A percentile compares a stretch with the other conserved stretches of the same genome.
Conservation (phyloP, 768 basidiomycete genomes). For the Suillus plorans region DNA sequence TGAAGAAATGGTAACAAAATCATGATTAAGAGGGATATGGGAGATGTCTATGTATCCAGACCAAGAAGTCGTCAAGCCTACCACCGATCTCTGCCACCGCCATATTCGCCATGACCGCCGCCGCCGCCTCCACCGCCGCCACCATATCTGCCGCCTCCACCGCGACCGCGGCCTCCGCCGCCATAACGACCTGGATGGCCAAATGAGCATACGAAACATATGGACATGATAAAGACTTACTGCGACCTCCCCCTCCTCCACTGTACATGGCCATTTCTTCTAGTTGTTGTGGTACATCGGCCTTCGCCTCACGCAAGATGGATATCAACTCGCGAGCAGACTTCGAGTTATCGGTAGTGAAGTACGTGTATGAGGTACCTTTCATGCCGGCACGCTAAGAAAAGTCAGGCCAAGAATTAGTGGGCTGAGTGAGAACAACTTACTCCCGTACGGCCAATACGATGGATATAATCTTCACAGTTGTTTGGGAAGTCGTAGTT, state of each 20-base stretch:
- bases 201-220: constrained; percentile 9
- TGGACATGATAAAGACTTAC: constrained; percentile 37
- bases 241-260: constrained; percentile 75
- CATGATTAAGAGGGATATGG: constrained; percentile 6
- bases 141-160: constrained; percentile 40
- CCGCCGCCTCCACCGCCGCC: constrained; percentile 41
- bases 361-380: constrained; percentile 93
- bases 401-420: constrained; percentile 16
- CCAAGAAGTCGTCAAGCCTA: constrained; percentile 7
- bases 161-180: constrained; percentile 44
- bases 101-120: constrained; percentile 39
- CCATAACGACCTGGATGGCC: constrained; percentile 56
- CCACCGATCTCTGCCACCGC: constrained; percentile 16
- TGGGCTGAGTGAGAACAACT: constrained; percentile 18
- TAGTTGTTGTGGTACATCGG: constrained; percentile 81
- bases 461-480: constrained; percentile 97
- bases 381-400: constrained; percentile 84
- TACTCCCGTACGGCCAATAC: constrained; percentile 97
- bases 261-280: constrained; percentile 92
- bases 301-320: constrained; percentile 87
- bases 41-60: constrained; percentile 1
- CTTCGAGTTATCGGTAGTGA: constrained; percentile 95
- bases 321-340: constrained; percentile 87
- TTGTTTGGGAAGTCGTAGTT: constrained; percentile 99
- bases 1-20: neutral